phyloP scores from a whole-genome alignment of 441 rosid genomes.

The Pelargonium citronellum region DNA sequence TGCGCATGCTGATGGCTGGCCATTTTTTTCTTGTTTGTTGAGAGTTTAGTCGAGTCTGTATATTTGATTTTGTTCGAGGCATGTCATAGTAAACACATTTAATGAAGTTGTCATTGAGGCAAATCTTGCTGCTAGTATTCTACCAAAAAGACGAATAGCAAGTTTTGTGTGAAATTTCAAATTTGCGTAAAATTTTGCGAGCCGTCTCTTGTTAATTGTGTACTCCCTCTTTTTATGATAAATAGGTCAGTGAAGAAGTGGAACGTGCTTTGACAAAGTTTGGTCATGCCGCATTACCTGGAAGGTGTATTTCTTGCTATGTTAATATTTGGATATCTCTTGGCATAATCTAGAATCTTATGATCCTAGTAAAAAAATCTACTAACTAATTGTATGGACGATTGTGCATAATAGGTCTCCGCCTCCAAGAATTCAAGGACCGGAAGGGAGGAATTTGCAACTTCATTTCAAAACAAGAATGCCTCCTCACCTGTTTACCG shows the following conservation, averaged over 20 bases:
- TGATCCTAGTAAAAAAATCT: not conserved
- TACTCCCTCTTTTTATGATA: constrained; percentile 21
- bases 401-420: constrained; percentile 46
- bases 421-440: constrained; percentile 83
- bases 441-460: constrained; percentile 67
- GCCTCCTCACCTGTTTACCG: constrained; percentile 94
- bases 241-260: constrained; percentile 97
- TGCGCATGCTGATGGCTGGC: not conserved
- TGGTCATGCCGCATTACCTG: constrained; percentile 79
- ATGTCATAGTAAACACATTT: not conserved
- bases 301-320: constrained; percentile 41
- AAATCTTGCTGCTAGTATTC: not conserved
- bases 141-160: not conserved
- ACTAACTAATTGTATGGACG: not conserved
- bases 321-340: constrained; percentile 3
- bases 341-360: not conserved
- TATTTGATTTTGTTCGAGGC: too few species aligned
- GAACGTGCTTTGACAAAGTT: constrained; percentile 96
- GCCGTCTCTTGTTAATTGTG: constrained; percentile 6
- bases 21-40: too few species aligned
- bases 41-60: too few species aligned
- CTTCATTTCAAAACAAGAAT: constrained; percentile 74
- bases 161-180: not conserved
- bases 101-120: not conserved
- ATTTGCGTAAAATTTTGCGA: not conserved